These are phyloP conservation scores for Coemansia sp. DNA, from an alignment of 192 early-diverging fungal genomes.

Conservation along the genomic window DNA sequence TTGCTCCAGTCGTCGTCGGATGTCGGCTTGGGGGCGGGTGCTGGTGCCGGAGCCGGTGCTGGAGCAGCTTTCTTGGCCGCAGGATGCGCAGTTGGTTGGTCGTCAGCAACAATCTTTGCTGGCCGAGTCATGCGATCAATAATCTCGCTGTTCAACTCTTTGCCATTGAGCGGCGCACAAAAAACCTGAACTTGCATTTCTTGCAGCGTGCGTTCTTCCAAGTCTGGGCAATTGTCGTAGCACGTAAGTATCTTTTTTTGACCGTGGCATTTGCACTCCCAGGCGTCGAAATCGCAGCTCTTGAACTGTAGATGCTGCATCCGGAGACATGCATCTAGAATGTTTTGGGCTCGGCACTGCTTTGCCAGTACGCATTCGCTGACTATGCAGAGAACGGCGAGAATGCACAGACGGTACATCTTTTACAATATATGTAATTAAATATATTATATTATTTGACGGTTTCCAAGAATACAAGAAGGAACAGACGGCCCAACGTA, in stretches of 20 bases:
- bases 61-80: constrained; percentile 4
- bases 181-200: constrained; percentile 56
- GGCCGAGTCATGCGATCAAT: constrained; percentile 51
- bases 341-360: constrained; percentile 39
- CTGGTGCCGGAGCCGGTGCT: constrained; percentile 12
- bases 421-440: constrained; percentile 4
- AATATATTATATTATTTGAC: background rate
- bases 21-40: constrained; percentile 9
- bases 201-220: constrained; percentile 52
- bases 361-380: background rate
- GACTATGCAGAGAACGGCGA: constrained; percentile 10
- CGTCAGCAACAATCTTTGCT: constrained; percentile 27
- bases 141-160: constrained; percentile 38
- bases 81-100: constrained; percentile 14
- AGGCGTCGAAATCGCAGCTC: constrained; percentile 44
- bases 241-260: constrained; percentile 53
- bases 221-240: constrained; percentile 55
- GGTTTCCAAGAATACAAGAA: background rate
- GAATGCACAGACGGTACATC: constrained; percentile 10
- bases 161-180: constrained; percentile 42
- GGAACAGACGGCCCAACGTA: background rate
- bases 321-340: constrained; percentile 49
- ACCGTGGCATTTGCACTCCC: constrained; percentile 54
- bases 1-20: constrained; percentile 17
- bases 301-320: constrained; percentile 48